These are phyloP conservation scores for Globisporangium splendens DNA, from an alignment of 352 stramenopile genomes.

Conservation along the genomic window DNA sequence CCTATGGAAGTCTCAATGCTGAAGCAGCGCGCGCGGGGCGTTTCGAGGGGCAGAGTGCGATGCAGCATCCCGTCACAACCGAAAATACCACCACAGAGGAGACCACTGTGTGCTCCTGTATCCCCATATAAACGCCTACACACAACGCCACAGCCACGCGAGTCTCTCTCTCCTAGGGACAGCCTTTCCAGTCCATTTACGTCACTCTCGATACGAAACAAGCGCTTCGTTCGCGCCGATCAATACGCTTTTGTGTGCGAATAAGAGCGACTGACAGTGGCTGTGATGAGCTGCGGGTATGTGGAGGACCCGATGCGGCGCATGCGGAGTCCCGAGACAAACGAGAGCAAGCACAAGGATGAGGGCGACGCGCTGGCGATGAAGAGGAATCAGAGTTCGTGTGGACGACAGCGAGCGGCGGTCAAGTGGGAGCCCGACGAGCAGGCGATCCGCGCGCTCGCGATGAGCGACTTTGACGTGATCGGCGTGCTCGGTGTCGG, in stretches of 20 bases:
- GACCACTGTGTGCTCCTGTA: too few species aligned
- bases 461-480: constrained; percentile 60
- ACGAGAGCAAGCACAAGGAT: not conserved
- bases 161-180: too few species aligned
- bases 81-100: not conserved
- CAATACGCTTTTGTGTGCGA: too few species aligned
- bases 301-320: not conserved
- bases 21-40: not conserved
- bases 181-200: too few species aligned
- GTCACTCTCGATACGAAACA: too few species aligned
- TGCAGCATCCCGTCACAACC: not conserved
- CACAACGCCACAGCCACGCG: too few species aligned
- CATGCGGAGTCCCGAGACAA: not conserved
- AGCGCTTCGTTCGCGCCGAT: too few species aligned
- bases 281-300: not conserved
- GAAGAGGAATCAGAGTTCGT: not conserved
- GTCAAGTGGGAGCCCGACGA: constrained; percentile 27
- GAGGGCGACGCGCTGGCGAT: too few species aligned
- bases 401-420: not conserved
- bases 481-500: constrained; percentile 69
- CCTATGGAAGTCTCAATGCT: not conserved
- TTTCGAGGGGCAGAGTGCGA: not conserved
- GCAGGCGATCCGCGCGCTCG: constrained; percentile 31
- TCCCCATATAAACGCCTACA: too few species aligned
- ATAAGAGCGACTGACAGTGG: too few species aligned